phyloP scores from a whole-genome alignment of 176 grass and related monocot genomes.

The Thinopyrum elongatum region DNA sequence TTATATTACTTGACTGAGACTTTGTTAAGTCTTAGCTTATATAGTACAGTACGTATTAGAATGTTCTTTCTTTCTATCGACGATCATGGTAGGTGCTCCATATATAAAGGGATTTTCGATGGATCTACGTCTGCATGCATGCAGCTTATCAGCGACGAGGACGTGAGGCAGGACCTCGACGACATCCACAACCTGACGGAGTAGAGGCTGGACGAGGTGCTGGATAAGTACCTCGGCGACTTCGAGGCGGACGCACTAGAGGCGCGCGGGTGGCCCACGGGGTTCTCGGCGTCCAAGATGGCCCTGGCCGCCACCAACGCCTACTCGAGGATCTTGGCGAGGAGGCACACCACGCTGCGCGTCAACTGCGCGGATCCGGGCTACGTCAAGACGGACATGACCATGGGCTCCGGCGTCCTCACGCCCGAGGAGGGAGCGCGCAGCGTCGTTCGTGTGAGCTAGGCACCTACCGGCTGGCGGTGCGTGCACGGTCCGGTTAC shows the following conservation, averaged over 20 bases:
- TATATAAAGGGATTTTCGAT: too few relatives aligned
- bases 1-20: too few relatives aligned
- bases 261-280: slow-evolving; percentile 31
- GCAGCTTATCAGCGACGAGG: slow-evolving; percentile 29
- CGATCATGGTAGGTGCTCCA: too few relatives aligned
- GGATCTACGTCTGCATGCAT: too few relatives aligned
- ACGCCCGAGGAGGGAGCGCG: slow-evolving; percentile 39
- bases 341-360: slow-evolving; percentile 21
- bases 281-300: slow-evolving; percentile 36
- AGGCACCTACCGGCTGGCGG: too few relatives aligned
- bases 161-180: slow-evolving; percentile 31
- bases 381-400: slow-evolving; percentile 55
- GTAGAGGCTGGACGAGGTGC: slow-evolving; percentile 19
- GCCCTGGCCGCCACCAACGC: slow-evolving; percentile 39
- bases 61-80: too few relatives aligned
- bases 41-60: too few relatives aligned
- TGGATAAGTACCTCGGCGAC: slow-evolving; percentile 34
- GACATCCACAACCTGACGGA: background rate
- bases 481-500: too few relatives aligned
- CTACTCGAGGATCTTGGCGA: slow-evolving; percentile 51
- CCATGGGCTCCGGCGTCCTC: background rate
- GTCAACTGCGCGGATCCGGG: slow-evolving; percentile 52
- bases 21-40: too few relatives aligned
- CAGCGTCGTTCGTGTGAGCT: slow-evolving; percentile 21
- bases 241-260: slow-evolving; percentile 20